phyloP scores from a whole-genome alignment of 2,329 filamentous ascomycete genomes.

The Aspergillus melleus region DNA sequence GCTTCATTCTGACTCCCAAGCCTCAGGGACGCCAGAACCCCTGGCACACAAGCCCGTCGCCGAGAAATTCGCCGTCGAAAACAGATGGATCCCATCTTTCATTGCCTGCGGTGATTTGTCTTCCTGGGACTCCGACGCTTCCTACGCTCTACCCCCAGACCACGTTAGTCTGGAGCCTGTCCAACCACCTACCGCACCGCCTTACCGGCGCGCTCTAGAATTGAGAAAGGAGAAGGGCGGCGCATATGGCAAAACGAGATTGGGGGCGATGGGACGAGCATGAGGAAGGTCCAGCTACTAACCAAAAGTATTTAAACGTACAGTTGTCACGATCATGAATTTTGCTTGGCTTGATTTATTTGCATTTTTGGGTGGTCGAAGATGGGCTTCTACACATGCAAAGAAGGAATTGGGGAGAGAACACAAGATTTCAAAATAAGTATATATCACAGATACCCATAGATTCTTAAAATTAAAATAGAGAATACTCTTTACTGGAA shows the following conservation, averaged over 20 bases:
- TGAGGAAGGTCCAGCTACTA: slow-evolving; percentile 12
- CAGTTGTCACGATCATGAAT: slow-evolving; percentile 1
- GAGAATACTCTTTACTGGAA: background rate
- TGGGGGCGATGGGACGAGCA: slow-evolving; percentile 26
- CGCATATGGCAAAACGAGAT: slow-evolving; percentile 71
- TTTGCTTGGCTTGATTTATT: background rate
- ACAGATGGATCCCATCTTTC: slow-evolving; percentile 89
- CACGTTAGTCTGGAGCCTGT: slow-evolving; percentile 86
- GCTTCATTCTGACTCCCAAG: slow-evolving; percentile 47
- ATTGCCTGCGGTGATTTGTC: slow-evolving; percentile 96
- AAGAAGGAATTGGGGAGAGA: background rate
- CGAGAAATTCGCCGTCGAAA: slow-evolving; percentile 42
- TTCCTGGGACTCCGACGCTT: slow-evolving; percentile 92
- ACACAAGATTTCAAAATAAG: background rate
- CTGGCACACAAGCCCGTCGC: slow-evolving; percentile 20
- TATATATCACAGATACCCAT: slow-evolving; percentile 20
- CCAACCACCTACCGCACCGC: slow-evolving; percentile 92
- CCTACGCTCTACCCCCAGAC: slow-evolving; percentile 83
- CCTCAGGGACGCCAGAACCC: slow-evolving; percentile 26
- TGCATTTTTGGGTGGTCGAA: background rate
- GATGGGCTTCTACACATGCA: background rate
- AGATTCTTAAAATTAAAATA: slow-evolving; percentile 4
- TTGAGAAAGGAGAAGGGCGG: slow-evolving; percentile 74
- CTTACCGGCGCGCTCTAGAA: slow-evolving; percentile 89
- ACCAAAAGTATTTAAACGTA: background rate